A percentile compares a stretch with the other conserved stretches of the same genome.
phyloP scores from a whole-genome alignment of 139 green algal genomes.

The Chlorella sp. region DNA sequence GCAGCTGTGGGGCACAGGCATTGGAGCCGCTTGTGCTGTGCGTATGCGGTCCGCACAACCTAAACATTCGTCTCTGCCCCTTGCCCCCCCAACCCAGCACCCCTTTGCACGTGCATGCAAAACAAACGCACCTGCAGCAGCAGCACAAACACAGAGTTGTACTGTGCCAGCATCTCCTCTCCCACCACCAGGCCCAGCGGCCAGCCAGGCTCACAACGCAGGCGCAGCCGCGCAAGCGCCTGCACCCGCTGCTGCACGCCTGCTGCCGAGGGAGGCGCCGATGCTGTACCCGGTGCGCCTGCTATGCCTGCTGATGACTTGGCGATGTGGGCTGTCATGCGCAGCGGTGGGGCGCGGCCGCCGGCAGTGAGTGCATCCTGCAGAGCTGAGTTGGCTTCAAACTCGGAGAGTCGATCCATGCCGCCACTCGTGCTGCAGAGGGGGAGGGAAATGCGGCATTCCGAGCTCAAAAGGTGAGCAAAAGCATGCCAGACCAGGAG shows the following conservation, averaged over 20 bases:
- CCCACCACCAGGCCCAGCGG: slow-evolving; percentile 41
- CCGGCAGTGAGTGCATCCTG: slow-evolving; percentile 10
- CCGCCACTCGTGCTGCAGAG: neutral
- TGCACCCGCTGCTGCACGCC: slow-evolving; percentile 1
- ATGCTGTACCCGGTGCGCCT: neutral
- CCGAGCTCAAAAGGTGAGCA: no score
- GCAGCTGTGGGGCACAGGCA: no score
- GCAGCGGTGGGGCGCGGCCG: neutral
- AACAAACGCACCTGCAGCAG: slow-evolving; percentile 57
- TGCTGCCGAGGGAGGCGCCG: neutral
- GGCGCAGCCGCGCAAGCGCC: slow-evolving; percentile 32
- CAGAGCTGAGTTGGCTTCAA: slow-evolving; percentile 24
- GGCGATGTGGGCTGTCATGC: neutral
- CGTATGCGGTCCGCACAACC: no score
- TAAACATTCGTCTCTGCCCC: no score
- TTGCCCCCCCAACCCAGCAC: no score
- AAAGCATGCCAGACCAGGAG: no score
- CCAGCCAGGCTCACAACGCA: slow-evolving; percentile 49
- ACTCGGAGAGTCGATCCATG: slow-evolving; percentile 8
- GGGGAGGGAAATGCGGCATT: no score
- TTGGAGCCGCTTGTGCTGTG: no score
- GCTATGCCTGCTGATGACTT: neutral
- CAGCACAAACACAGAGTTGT: slow-evolving; percentile 52
- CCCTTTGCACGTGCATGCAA: no score
- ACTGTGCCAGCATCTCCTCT: slow-evolving; percentile 42